Conservation (phyloP, 768 basidiomycete species). For the Hypholoma sublateritium region DNA sequence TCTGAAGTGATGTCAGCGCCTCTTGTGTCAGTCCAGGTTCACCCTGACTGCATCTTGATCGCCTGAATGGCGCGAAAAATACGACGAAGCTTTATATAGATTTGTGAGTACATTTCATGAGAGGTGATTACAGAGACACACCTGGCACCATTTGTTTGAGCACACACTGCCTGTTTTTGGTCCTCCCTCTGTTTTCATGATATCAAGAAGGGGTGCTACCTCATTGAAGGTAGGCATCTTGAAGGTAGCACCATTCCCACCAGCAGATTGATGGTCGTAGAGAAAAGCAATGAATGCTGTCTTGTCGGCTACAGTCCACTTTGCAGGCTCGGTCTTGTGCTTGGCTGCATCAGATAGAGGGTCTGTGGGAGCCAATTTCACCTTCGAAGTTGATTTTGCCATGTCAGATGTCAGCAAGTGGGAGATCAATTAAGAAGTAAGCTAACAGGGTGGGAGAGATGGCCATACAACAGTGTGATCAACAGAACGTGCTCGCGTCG, state of each 20-base stretch:
- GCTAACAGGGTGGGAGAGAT: too few relatives aligned
- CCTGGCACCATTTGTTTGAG: slow-evolving; percentile 16
- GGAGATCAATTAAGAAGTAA: too few relatives aligned
- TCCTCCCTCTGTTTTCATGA: slow-evolving; percentile 5
- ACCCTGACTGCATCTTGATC: slow-evolving; percentile 21
- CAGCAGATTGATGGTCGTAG: neutral
- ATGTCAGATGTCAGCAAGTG: too few relatives aligned
- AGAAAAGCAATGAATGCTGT: neutral
- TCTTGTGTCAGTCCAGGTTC: slow-evolving; percentile 21
- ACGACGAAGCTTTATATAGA: slow-evolving; percentile 9
- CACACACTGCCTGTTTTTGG: slow-evolving; percentile 8
- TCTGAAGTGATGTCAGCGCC: slow-evolving; percentile 13
- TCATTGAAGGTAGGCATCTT: slow-evolving; percentile 8
- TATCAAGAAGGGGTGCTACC: slow-evolving; percentile 6
- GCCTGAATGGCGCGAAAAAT: slow-evolving; percentile 16
- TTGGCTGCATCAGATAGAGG: neutral
- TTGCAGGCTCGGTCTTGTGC: neutral
- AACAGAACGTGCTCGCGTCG: too few relatives aligned
- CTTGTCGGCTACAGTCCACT: neutral
- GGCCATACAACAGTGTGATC: too few relatives aligned
- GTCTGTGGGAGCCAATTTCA: too few relatives aligned
- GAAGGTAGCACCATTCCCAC: slow-evolving; percentile 15
- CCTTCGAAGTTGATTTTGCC: too few relatives aligned
- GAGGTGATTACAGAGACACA: slow-evolving; percentile 4
- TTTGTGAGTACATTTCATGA: neutral